Conservation (phyloP, 179 eudicot species). For the Actinidia chinensis region DNA sequence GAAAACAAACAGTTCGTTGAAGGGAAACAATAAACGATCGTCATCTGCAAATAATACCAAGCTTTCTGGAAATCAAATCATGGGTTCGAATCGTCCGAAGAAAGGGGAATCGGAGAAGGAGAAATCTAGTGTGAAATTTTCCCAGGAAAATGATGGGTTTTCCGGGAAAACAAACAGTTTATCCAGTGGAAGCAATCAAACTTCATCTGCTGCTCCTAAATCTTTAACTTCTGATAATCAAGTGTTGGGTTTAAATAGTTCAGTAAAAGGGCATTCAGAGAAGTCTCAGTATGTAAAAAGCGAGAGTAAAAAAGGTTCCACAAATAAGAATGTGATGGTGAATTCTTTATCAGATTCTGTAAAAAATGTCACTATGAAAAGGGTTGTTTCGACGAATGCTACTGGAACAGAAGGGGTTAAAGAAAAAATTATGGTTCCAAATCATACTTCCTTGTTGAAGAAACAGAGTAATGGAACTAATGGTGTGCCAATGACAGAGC, state of each 20-base stretch:
- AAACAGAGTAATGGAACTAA: neutral
- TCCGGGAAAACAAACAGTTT: neutral
- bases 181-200: neutral
- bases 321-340: neutral
- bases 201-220: neutral
- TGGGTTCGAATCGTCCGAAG: neutral
- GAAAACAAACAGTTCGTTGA: neutral
- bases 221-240: neutral
- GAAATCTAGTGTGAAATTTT: neutral
- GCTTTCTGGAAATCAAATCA: neutral
- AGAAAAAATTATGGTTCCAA: neutral
- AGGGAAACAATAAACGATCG: neutral
- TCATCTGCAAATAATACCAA: too few species aligned
- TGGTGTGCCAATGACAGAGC: conserved; percentile 3
- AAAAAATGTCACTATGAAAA: neutral
- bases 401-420: neutral
- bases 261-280: neutral
- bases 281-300: neutral
- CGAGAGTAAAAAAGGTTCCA: neutral
- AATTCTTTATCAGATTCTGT: neutral
- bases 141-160: neutral
- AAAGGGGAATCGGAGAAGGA: neutral
- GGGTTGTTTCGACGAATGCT: too few species aligned
- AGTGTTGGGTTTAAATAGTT: neutral
- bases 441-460: neutral